Conservation (phyloP, 2,329 filamentous ascomycete species). For the Hymenoscyphus repandus region DNA sequence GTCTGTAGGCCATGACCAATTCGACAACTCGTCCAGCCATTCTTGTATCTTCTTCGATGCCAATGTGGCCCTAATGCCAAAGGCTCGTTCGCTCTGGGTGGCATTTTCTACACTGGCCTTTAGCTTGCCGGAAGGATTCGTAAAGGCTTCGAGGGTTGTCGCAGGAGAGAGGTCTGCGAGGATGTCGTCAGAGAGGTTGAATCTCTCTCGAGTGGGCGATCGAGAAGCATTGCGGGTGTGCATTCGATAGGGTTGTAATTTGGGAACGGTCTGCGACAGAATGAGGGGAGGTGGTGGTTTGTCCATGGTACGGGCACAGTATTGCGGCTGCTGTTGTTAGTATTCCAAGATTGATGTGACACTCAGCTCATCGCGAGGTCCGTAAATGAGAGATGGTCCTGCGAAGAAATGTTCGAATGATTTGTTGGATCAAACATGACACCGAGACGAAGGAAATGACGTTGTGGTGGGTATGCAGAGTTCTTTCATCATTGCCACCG, state of each 20-base stretch:
- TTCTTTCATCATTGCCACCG: slow-evolving; percentile 13
- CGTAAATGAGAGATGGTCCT: slow-evolving; percentile 7
- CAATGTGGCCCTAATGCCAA: slow-evolving; percentile 64
- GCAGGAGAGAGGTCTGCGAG: slow-evolving; percentile 56
- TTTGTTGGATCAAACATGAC: slow-evolving; percentile 15
- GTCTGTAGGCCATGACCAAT: slow-evolving; percentile 51
- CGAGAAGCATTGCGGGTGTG: slow-evolving; percentile 19
- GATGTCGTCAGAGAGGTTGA: slow-evolving; percentile 45
- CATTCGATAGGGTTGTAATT: slow-evolving; percentile 16
- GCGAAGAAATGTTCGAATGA: background rate
- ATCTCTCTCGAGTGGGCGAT: slow-evolving; percentile 24
- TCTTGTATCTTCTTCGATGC: slow-evolving; percentile 66
- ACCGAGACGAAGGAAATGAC: slow-evolving; percentile 10
- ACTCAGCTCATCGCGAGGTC: no score
- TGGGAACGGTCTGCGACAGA: slow-evolving; percentile 18
- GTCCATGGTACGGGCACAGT: slow-evolving; percentile 7
- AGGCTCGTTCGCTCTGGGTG: slow-evolving; percentile 61
- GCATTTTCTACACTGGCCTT: slow-evolving; percentile 57
- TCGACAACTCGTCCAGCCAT: slow-evolving; percentile 68
- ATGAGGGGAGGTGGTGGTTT: slow-evolving; percentile 22
- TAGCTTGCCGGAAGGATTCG: slow-evolving; percentile 45
- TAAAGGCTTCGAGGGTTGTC: slow-evolving; percentile 55
- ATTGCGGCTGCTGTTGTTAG: background rate
- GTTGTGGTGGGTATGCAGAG: slow-evolving; percentile 10
- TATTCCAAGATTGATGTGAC: background rate